Evolutionary conservation across 1,284 basidiomycete genomes (phyloP).

Genomic region (Ustilago sp.): DNA sequence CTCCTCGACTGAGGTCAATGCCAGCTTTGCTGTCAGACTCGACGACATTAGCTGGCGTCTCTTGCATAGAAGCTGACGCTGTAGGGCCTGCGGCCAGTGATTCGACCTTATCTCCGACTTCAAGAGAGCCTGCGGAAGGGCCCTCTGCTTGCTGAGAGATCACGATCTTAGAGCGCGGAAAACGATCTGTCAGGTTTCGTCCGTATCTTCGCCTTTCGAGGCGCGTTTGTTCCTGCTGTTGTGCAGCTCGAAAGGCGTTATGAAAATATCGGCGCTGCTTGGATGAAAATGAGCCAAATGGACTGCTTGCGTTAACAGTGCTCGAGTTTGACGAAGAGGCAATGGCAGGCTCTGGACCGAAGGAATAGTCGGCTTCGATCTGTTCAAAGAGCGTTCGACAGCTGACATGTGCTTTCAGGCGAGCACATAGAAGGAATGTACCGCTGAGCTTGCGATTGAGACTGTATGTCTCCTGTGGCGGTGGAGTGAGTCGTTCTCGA

Average conservation of each 20-base stretch:
- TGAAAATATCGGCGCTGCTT: conserved; percentile 42
- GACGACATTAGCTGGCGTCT: conserved; percentile 82
- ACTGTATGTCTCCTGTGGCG: conserved; percentile 93
- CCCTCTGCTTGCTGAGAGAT: conserved; percentile 7
- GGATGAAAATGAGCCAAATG: conserved; percentile 23
- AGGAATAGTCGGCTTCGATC: conserved; percentile 25
- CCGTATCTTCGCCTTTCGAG: conserved; percentile 22
- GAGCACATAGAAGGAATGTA: conserved; percentile 88
- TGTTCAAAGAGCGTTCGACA: conserved; percentile 74
- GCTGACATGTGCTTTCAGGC: conserved; percentile 81
- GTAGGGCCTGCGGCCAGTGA: conserved; percentile 29
- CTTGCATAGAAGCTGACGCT: conserved; percentile 74
- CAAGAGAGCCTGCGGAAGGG: conserved; percentile 6
- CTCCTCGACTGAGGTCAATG: conserved; percentile 60
- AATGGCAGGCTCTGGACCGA: conserved; percentile 20
- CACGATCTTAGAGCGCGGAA: conserved; percentile 40
- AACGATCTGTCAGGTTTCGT: conserved; percentile 42
- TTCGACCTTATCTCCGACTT: conserved; percentile 34
- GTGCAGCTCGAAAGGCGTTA: conserved; percentile 17
- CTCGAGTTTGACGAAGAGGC: background rate
- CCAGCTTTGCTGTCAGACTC: conserved; percentile 78
- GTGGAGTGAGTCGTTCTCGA: conserved; percentile 86
- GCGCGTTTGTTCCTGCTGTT: background rate
- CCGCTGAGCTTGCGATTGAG: conserved; percentile 95
- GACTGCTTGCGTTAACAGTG: conserved; percentile 5